Conservation (phyloP, 78 protist species). For the Dictyostelium intermedium region DNA sequence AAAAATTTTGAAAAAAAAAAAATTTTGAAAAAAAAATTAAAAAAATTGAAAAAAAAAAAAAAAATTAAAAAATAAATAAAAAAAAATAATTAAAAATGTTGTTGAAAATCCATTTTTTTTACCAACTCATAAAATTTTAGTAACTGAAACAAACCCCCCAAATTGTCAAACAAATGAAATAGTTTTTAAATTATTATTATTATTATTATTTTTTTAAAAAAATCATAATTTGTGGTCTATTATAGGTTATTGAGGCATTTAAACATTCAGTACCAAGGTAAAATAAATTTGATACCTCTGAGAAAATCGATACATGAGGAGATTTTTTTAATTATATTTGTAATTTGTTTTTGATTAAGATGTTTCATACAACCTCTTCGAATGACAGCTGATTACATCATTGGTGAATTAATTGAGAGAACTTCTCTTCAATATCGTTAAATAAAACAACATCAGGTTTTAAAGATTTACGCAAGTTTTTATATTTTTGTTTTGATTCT, state of each 20-base stretch:
- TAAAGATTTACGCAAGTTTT: background rate
- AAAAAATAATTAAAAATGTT: no score
- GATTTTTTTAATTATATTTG: background rate
- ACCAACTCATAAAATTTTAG: background rate
- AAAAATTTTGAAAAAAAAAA: no score
- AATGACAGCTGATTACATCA: background rate
- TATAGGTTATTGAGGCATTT: background rate
- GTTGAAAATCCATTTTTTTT: background rate
- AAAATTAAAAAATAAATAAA: no score
- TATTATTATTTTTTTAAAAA: background rate
- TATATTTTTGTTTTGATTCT: background rate
- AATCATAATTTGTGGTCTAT: background rate
- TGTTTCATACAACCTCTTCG: no score
- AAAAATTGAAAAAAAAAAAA: no score
- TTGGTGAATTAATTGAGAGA: background rate
- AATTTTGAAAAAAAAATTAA: no score
- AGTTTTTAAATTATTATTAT: background rate
- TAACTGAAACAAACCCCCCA: no score
- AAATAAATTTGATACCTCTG: background rate
- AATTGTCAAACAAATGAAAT: no score
- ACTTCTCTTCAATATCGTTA: background rate
- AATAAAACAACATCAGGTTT: background rate
- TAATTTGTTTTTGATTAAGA: background rate
- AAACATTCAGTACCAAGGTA: background rate
- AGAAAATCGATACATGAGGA: background rate